Conservation (phyloP, 345 rosid species). For the Camelina neglecta region DNA sequence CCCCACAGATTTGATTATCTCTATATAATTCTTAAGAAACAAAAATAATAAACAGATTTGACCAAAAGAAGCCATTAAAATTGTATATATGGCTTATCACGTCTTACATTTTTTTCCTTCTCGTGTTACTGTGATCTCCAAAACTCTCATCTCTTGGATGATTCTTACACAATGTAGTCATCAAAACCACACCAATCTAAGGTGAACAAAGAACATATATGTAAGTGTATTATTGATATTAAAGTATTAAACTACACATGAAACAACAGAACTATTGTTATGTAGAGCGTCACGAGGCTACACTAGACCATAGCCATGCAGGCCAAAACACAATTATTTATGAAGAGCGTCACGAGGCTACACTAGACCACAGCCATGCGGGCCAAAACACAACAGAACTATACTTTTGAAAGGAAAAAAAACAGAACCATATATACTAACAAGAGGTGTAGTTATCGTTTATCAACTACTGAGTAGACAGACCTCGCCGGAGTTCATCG, state of each 20-base stretch:
- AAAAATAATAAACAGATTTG: neutral
- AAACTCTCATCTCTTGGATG: neutral
- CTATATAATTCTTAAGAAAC: conserved; percentile 26
- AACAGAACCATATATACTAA: too few species aligned
- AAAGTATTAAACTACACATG: too few species aligned
- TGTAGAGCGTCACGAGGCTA: too few species aligned
- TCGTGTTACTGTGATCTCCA: neutral
- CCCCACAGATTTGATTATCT: conserved; percentile 19
- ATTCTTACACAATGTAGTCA: neutral
- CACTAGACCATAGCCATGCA: too few species aligned
- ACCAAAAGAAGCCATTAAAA: neutral
- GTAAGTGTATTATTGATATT: too few species aligned
- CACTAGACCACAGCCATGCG: too few species aligned
- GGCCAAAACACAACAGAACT: too few species aligned
- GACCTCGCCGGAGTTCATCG: conserved; percentile 22
- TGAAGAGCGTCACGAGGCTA: too few species aligned
- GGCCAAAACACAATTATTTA: too few species aligned
- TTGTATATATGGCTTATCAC: neutral
- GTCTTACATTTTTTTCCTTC: neutral
- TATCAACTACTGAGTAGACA: conserved; percentile 5
- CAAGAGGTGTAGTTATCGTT: neutral
- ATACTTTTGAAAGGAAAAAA: too few species aligned
- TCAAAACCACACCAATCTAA: neutral
- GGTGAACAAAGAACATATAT: too few species aligned
- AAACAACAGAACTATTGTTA: too few species aligned